phyloP scores from a whole-genome alignment of 2,329 filamentous ascomycete genomes.

The Calcarisporium arbuscula region DNA sequence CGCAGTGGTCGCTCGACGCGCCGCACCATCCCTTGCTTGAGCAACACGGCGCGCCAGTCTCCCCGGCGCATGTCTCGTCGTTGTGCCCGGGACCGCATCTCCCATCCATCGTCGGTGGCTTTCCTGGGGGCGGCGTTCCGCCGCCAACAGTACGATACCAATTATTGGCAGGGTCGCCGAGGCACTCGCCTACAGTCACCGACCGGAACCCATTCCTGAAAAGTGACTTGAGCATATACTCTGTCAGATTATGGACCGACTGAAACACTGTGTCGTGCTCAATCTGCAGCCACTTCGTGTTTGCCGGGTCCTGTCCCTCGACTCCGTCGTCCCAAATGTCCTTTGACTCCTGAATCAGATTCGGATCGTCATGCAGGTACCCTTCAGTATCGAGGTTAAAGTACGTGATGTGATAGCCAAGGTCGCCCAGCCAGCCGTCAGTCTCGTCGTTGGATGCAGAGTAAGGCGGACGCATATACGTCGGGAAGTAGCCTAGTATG shows the following conservation, averaged over 20 bases:
- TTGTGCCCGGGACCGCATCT: constrained; percentile 20
- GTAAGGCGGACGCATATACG: constrained; percentile 40
- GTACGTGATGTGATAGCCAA: constrained; percentile 54
- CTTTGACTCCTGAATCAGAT: constrained; percentile 41
- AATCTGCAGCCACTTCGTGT: constrained; percentile 42
- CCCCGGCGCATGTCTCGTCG: constrained; percentile 16
- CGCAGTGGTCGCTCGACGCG: constrained; percentile 31
- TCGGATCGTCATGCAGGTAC: constrained; percentile 45
- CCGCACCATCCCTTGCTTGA: constrained; percentile 30
- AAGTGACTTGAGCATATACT: constrained; percentile 36
- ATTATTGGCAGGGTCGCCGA: constrained; percentile 42
- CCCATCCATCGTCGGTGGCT: constrained; percentile 13
- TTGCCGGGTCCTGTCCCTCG: constrained; percentile 21
- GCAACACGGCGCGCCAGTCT: constrained; percentile 20
- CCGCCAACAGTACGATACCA: constrained; percentile 40
- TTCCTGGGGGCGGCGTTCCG: constrained; percentile 1
- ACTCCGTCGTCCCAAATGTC: constrained; percentile 28
- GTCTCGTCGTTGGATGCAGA: constrained; percentile 35
- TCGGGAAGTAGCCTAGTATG: constrained; percentile 33
- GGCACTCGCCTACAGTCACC: constrained; percentile 46
- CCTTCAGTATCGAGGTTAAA: constrained; percentile 57
- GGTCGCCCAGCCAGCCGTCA: constrained; percentile 29
- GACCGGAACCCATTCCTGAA: constrained; percentile 32
- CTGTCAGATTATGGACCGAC: constrained; percentile 35
- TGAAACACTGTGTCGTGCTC: constrained; percentile 44